Conservation (phyloP, 495 filamentous ascomycete genomes). For the Cercophora scortea region DNA sequence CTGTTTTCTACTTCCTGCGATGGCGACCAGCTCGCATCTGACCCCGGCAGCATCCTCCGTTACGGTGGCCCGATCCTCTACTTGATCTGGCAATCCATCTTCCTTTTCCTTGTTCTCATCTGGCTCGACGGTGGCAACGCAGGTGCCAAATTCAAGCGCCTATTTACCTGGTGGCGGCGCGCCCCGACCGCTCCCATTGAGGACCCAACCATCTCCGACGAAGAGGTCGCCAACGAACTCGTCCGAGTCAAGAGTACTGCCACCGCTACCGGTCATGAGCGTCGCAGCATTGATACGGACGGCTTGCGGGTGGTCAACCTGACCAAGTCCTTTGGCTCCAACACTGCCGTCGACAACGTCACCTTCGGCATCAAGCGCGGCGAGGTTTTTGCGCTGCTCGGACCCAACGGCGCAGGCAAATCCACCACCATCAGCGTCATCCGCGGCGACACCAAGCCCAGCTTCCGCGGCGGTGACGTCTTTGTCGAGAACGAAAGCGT, state of each 20-base stretch:
- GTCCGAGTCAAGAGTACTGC: constrained; percentile 28
- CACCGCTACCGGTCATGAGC: constrained; percentile 10
- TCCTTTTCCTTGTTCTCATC: constrained; percentile 60
- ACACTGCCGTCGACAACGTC: constrained; percentile 70
- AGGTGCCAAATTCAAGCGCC: constrained; percentile 35
- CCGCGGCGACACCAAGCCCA: constrained; percentile 71
- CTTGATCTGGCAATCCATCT: constrained; percentile 57
- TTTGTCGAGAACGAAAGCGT: constrained; percentile 68
- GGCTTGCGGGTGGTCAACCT: constrained; percentile 69
- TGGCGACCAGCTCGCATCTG: constrained; percentile 49
- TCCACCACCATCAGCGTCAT: constrained; percentile 78
- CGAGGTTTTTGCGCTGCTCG: constrained; percentile 78
- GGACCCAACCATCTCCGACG: constrained; percentile 25
- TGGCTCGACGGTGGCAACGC: constrained; percentile 63
- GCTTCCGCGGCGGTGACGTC: constrained; percentile 53
- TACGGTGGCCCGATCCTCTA: constrained; percentile 78
- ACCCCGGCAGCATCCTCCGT: constrained; percentile 61
- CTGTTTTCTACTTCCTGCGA: constrained; percentile 67
- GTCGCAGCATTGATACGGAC: constrained; percentile 31
- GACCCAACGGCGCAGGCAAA: constrained; percentile 86
- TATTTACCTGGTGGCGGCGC: constrained; percentile 16
- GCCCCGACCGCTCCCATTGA: neutral
- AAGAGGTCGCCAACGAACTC: constrained; percentile 39
- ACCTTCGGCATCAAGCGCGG: constrained; percentile 70
- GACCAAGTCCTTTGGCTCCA: constrained; percentile 64